A percentile compares a stretch with the other conserved stretches of the same genome.
These are phyloP conservation scores for Thinopyrum elongatum DNA, from an alignment of 176 grass and related monocot species.

Conservation along the genomic window DNA sequence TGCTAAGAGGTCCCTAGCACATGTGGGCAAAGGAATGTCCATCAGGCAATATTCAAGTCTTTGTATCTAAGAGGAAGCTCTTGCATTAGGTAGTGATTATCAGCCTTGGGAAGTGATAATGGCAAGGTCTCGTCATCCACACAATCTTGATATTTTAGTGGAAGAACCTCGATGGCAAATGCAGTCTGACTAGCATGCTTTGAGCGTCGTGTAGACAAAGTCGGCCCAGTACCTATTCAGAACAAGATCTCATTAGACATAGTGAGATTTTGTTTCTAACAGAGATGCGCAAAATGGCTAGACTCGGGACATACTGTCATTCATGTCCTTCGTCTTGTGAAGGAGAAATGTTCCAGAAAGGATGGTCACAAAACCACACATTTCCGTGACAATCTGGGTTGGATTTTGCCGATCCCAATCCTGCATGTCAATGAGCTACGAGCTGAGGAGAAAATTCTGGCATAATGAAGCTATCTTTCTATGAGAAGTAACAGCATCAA, in stretches of 20 bases:
- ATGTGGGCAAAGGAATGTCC: not conserved
- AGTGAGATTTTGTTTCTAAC: constrained; percentile 5
- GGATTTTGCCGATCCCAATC: constrained; percentile 86
- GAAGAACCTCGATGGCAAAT: constrained; percentile 47
- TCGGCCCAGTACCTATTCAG: constrained; percentile 38
- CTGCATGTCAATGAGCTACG: constrained; percentile 36
- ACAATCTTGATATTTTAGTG: constrained; percentile 48
- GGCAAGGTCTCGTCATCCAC: constrained; percentile 41
- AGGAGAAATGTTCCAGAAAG: constrained; percentile 87
- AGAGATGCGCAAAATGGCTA: not conserved
- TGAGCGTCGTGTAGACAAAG: constrained; percentile 21
- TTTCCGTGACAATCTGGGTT: constrained; percentile 73
- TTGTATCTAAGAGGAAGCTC: constrained; percentile 52
- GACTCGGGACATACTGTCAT: constrained; percentile 42
- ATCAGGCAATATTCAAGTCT: constrained; percentile 33
- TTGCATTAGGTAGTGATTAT: constrained; percentile 38
- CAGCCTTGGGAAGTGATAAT: constrained; percentile 44
- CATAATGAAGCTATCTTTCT: not conserved
- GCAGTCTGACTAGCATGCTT: constrained; percentile 41
- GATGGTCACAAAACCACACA: constrained; percentile 81
- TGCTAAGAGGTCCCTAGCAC: not conserved
- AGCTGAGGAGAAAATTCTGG: not conserved
- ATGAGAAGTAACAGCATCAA: not conserved
- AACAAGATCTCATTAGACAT: constrained; percentile 15
- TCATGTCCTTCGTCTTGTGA: constrained; percentile 80